Conservation (phyloP, 1,139 yeast species). For the Lodderomyces theae region DNA sequence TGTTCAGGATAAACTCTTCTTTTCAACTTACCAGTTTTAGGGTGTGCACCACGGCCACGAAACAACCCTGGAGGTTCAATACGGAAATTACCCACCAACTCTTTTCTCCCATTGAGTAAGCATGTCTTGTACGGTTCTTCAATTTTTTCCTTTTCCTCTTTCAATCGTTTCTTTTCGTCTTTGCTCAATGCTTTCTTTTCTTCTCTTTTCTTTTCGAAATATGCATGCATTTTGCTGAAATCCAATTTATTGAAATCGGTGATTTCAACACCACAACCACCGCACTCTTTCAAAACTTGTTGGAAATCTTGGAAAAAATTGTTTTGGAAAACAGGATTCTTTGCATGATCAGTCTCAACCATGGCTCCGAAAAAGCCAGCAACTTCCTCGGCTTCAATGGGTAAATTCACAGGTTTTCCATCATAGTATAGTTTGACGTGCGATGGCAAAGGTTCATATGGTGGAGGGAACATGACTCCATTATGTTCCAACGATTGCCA, state of each 20-base stretch:
- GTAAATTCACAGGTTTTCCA: constrained; percentile 69
- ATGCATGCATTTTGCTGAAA: constrained; percentile 68
- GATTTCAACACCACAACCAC: constrained; percentile 52
- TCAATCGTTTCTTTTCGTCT: constrained; percentile 70
- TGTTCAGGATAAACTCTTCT: constrained; percentile 86
- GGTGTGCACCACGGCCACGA: constrained; percentile 96
- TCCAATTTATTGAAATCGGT: constrained; percentile 69
- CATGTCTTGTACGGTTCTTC: constrained; percentile 87
- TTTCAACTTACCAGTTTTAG: constrained; percentile 87
- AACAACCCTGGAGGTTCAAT: constrained; percentile 96
- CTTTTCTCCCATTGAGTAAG: constrained; percentile 79
- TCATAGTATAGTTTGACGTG: constrained; percentile 74
- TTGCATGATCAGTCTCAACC: constrained; percentile 84
- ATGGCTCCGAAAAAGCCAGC: constrained; percentile 94
- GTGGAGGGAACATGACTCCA: constrained; percentile 93
- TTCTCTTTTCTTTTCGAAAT: constrained; percentile 69
- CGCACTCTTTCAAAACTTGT: constrained; percentile 63
- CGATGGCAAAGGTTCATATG: constrained; percentile 82
- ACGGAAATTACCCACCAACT: constrained; percentile 89
- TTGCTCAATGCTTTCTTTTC: constrained; percentile 66
- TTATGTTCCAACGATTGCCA: constrained; percentile 86
- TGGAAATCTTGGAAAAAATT: constrained; percentile 83
- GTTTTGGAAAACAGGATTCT: constrained; percentile 79
- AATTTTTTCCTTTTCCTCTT: constrained; percentile 65
- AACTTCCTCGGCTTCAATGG: constrained; percentile 88